Evolutionary conservation across 2,329 filamentous ascomycete species (phyloP), one percentile per base, ranked within the genome.

Genomic region (Sporothrix variecibatus): DNA sequence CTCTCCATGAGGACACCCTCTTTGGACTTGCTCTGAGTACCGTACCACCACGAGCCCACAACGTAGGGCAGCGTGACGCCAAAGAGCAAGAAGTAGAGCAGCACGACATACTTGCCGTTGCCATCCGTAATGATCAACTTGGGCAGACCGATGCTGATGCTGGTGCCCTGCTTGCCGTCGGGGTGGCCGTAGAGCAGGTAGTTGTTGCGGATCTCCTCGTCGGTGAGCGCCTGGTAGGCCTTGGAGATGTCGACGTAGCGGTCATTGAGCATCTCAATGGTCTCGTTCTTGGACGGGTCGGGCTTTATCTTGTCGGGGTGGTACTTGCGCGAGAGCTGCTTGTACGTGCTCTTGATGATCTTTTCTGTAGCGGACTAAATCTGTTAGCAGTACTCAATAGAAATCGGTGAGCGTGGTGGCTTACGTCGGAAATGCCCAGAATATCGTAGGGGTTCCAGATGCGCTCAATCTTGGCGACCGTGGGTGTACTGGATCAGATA

Each of bases 21-120:
- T 84, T 95, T 97, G 51, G 96, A 98, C 83, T 93, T 90, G 79
- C 92, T 90, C 83, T 97, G 95, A 46, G 94, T 97, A 75, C 97
- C 96, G 81, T 99, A 99, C 96, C 96, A 99, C 96, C 96, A 99
- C 75, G 93, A 94, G 67, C 96, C 96, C 73, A 99, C 95, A 67
- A 96, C 86, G 82, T 97, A 99, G 2, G 96, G 96, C 71, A 99
- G 86, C 75, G 98, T 85, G 76, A 98, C 93, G 73, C 95, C 96
- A 71, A 99, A 90, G 53, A 98, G 88, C 46, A 92, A 83, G 51
- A 94, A 95, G 82, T 99, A 99, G 76, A 98, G 88, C 74, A 98
- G 86, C 75, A 99, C 87, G 72, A 99, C 93, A 80, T 97, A 98
- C 86, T 98, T 98, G 77, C 95, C 95, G 82, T 96, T 97, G 73